Percentiles rank a stretch among this genome's conserved stretches.
phyloP scores from a whole-genome alignment of 2,329 filamentous ascomycete genomes.

The Chaetomiaceae sp. region DNA sequence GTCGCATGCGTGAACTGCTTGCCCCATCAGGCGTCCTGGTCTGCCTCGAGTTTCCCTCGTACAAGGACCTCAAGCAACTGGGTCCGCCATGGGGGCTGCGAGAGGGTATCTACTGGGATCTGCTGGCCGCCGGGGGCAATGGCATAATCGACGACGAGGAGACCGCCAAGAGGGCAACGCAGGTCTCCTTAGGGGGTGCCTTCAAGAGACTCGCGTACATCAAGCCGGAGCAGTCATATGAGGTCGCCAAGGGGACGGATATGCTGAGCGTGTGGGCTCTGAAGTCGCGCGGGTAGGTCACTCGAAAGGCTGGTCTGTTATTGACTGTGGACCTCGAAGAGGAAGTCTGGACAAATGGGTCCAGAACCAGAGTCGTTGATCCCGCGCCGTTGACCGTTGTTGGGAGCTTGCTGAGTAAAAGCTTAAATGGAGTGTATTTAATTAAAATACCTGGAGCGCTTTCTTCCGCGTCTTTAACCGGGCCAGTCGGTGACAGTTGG shows the following conservation, averaged over 20 bases:
- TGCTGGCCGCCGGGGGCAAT: constrained; percentile 30
- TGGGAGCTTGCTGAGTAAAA: neutral
- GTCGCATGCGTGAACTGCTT: constrained; percentile 31
- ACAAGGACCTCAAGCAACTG: constrained; percentile 30
- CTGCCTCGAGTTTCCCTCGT: constrained; percentile 40
- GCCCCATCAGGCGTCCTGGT: constrained; percentile 31
- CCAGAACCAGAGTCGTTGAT: too few relatives aligned
- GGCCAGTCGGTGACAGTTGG: neutral
- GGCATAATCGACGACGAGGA: constrained; percentile 18
- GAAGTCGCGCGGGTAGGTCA: neutral
- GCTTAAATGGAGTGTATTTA: constrained; percentile 11
- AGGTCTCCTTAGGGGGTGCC: neutral
- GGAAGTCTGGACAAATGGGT: too few relatives aligned
- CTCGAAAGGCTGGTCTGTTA: neutral
- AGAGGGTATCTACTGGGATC: constrained; percentile 34
- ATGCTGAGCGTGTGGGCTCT: constrained; percentile 14
- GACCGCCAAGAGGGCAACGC: neutral
- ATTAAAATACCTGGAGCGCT: neutral
- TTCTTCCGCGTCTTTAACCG: constrained; percentile 12
- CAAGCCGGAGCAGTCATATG: constrained; percentile 9
- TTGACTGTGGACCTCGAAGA: too few relatives aligned
- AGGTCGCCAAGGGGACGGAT: constrained; percentile 11
- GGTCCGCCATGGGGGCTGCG: constrained; percentile 38
- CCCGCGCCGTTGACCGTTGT: neutral
- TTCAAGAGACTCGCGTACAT: constrained; percentile 5